Conservation (phyloP, 2,329 filamentous ascomycete species). For the Clonostachys sp. region DNA sequence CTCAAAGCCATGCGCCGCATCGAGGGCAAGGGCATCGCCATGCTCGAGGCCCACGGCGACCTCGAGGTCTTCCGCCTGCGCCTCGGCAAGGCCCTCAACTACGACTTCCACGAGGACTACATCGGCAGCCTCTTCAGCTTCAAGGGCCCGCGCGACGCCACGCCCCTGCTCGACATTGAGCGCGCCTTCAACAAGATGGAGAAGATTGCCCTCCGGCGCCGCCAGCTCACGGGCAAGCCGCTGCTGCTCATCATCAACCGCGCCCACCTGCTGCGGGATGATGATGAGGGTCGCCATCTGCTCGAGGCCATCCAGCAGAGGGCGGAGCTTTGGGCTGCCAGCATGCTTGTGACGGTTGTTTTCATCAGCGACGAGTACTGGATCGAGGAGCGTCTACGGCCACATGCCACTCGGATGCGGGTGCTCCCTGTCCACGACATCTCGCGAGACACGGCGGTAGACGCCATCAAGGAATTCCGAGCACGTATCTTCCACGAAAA, state of each 20-base stretch:
- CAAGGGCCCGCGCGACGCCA: constrained; percentile 64
- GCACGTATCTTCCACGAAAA: constrained; percentile 38
- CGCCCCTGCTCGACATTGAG: constrained; percentile 65
- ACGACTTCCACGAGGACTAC: constrained; percentile 63
- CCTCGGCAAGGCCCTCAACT: constrained; percentile 66
- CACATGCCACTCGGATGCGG: constrained; percentile 49
- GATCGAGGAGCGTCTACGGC: constrained; percentile 52
- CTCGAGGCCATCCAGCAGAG: constrained; percentile 68
- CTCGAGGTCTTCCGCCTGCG: constrained; percentile 68
- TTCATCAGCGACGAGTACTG: constrained; percentile 57
- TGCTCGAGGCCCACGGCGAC: constrained; percentile 68
- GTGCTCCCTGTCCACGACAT: constrained; percentile 49
- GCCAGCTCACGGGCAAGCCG: constrained; percentile 42
- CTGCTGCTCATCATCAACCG: constrained; percentile 65
- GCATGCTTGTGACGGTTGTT: constrained; percentile 57
- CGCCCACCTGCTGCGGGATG: constrained; percentile 61
- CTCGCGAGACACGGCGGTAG: constrained; percentile 38
- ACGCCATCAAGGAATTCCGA: constrained; percentile 43
- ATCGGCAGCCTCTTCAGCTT: constrained; percentile 70
- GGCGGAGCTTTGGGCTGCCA: constrained; percentile 69
- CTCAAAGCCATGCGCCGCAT: constrained; percentile 66
- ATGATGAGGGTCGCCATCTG: constrained; percentile 62
- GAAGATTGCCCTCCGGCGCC: constrained; percentile 58
- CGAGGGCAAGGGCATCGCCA: constrained; percentile 61
- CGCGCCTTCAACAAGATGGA: constrained; percentile 71